Conservation (phyloP, 2,329 filamentous ascomycete genomes). For the Chaetomium sp. region DNA sequence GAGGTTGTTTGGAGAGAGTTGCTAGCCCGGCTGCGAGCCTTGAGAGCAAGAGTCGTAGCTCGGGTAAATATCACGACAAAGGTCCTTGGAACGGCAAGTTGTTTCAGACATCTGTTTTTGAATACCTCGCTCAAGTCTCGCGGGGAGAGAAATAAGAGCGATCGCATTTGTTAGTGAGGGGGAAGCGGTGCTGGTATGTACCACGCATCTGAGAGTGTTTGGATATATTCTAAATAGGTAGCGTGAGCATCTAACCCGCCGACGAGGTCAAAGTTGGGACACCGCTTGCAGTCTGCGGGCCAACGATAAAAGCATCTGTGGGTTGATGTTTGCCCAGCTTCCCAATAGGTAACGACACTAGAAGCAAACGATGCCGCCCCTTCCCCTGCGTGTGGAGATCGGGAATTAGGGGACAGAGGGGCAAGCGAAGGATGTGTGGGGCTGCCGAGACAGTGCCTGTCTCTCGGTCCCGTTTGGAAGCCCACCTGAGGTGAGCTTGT, state of each 20-base stretch:
- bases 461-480: background rate
- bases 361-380: background rate
- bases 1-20: constrained; percentile 5
- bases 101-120: constrained; percentile 11
- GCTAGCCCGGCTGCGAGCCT: background rate
- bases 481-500: background rate
- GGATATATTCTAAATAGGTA: background rate
- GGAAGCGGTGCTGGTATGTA: background rate
- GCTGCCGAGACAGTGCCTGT: constrained; percentile 10
- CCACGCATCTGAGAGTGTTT: background rate
- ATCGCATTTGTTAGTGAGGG: constrained; percentile 7
- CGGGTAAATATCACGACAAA: constrained; percentile 13
- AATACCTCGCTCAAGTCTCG: background rate
- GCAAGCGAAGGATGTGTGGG: constrained; percentile 19
- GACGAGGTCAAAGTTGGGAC: background rate
- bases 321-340: background rate
- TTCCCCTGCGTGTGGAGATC: constrained; percentile 18
- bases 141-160: background rate
- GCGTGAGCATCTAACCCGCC: background rate
- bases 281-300: background rate
- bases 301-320: background rate
- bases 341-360: no score
- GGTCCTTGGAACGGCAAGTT: background rate
- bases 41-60: background rate
- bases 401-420: constrained; percentile 27